Conservation (phyloP, 78 protist species). For the Corallochytrium limacisporum region DNA sequence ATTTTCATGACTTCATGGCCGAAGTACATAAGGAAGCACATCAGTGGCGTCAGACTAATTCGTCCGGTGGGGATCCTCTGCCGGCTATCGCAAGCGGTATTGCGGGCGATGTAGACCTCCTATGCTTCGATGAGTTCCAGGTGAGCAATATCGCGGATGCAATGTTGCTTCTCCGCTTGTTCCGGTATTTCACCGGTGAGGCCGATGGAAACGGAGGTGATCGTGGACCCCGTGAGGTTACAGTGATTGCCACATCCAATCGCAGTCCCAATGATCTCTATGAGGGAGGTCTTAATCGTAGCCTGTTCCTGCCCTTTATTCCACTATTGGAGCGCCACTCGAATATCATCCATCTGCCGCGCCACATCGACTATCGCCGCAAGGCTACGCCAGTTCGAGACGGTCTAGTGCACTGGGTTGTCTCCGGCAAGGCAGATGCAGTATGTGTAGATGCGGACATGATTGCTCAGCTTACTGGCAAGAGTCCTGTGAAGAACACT, state of each 20-base stretch:
- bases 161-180: constrained; percentile 70
- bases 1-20: constrained; percentile 80
- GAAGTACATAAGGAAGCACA: constrained; percentile 60
- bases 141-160: constrained; percentile 84
- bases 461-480: no score
- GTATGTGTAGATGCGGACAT: no score
- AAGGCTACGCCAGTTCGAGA: no score
- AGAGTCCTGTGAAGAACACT: no score
- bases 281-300: constrained; percentile 68
- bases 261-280: constrained; percentile 71
- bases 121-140: constrained; percentile 86
- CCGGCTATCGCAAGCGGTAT: constrained; percentile 46
- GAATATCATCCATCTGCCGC: no score
- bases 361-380: no score
- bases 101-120: constrained; percentile 29
- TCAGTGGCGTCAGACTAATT: no score
- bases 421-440: no score
- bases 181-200: no score
- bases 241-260: constrained; percentile 75
- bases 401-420: no score
- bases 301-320: constrained; percentile 68
- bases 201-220: no score
- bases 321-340: constrained; percentile 24
- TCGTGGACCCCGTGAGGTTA: constrained; percentile 49
- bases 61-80: no score